Evolutionary conservation across 1,284 basidiomycete species (phyloP).

Genomic region (Austroboletus rostrupii): DNA sequence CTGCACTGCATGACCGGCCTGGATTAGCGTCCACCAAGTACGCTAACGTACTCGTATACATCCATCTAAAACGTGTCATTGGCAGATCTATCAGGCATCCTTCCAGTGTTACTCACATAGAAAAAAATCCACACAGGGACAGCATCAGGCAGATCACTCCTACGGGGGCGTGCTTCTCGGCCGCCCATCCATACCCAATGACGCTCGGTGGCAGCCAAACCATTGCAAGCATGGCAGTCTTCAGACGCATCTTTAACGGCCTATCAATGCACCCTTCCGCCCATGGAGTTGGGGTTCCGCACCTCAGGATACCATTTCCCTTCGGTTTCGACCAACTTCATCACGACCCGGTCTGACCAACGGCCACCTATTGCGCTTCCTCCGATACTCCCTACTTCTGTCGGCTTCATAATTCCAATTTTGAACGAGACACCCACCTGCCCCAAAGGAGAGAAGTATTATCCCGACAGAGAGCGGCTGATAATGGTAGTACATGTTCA

Average conservation of each 20-base stretch:
- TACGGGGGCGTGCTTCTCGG: conserved; percentile 59
- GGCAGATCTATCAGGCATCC: conserved; percentile 9
- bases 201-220: conserved; percentile 55
- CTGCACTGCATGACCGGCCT: conserved; percentile 67
- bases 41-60: conserved; percentile 67
- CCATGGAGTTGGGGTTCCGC: conserved; percentile 12
- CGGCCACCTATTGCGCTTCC: conserved; percentile 76
- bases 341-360: conserved; percentile 68
- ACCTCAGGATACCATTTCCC: conserved; percentile 69
- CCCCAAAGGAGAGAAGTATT: conserved; percentile 71
- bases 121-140: conserved; percentile 65
- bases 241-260: conserved; percentile 61
- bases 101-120: conserved; percentile 48
- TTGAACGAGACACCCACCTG: conserved; percentile 41
- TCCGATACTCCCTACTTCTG: conserved; percentile 49
- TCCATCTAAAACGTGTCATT: conserved; percentile 45
- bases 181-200: conserved; percentile 76
- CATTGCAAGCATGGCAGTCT: conserved; percentile 56
- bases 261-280: neutral
- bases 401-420: conserved; percentile 4
- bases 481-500: conserved; percentile 63
- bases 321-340: conserved; percentile 54
- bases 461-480: conserved; percentile 71
- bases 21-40: conserved; percentile 77
- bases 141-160: conserved; percentile 60